Conservation (phyloP, 371 early-diverging fungal genomes). For the Lichtheimia ramosa region DNA sequence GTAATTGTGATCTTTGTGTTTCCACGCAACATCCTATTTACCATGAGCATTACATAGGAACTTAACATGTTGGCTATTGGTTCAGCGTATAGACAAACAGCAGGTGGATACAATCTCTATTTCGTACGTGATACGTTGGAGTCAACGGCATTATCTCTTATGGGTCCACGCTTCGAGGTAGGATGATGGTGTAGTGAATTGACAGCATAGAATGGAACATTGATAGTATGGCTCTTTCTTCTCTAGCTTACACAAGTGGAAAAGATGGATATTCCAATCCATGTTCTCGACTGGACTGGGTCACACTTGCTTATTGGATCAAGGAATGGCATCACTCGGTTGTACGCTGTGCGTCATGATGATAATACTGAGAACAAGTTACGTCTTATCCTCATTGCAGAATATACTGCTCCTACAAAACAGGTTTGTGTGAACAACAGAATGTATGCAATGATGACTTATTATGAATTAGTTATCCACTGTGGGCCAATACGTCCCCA, state of each 20-base stretch:
- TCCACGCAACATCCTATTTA: too few species aligned
- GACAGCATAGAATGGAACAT: background rate
- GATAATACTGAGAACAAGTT: background rate
- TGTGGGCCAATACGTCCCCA: constrained; percentile 1
- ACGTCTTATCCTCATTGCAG: background rate
- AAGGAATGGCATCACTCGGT: constrained; percentile 9
- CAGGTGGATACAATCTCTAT: constrained; percentile 14
- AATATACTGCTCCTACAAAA: background rate
- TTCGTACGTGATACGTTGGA: constrained; percentile 27
- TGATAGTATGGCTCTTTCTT: background rate
- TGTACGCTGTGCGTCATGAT: constrained; percentile 19
- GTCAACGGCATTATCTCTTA: constrained; percentile 2
- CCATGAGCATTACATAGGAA: background rate
- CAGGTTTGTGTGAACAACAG: background rate
- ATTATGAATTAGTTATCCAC: background rate
- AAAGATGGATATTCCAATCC: constrained; percentile 20
- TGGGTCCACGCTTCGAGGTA: constrained; percentile 22
- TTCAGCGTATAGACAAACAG: constrained; percentile 19
- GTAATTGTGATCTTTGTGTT: too few species aligned
- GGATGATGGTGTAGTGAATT: background rate
- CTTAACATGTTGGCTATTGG: constrained; percentile 25
- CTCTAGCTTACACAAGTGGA: constrained; percentile 17
- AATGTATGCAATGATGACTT: background rate
- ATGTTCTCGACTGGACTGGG: constrained; percentile 36
- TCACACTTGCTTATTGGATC: constrained; percentile 30